Base-by-base conservation (phyloP, 1,284 basidiomycete genomes). In the Veloporphyrellus conicus region DNA sequence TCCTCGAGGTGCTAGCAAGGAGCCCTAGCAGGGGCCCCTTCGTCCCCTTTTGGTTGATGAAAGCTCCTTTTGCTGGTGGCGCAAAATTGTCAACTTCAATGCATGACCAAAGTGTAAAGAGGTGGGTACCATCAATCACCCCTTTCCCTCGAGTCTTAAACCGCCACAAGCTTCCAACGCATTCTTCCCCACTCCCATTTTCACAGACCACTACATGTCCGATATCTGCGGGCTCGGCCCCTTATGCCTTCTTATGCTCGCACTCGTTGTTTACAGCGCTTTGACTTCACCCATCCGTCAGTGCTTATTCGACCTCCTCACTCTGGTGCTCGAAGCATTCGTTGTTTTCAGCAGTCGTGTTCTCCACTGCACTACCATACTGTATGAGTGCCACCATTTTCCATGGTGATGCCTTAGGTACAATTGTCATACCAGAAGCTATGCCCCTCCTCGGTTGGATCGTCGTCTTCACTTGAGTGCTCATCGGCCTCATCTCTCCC, bases 311-410 rank as follows among this genome's bases (percentile, higher is more conserved):
- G 15, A 43, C 31, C 31, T 48, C 23, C 35, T 19, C 1, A 23
- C 14, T 19, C 42, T 12, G 23, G 45, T 31, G 15, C 22, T 66
- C 4, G 61, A 66, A 45, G 39, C 41, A n/a, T 34, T 63, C 14
- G 49, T 54, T 15, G 45, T 52, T 7, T 33, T 53, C 8, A 46
- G 52, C 4, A 50, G 46, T 9, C 12, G 54, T 6, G 29, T 37
- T 22, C 34, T 40, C 16, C 25, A 48, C 27, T 36, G 43, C 8
- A 19, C 14, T 16, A 4, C 18, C 16, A 32, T 9, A 27, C 20
- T 12, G 11, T 10, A 8, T 41, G 3, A 41, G 23, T 16, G 15
- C 10, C 6, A 14, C 16, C 14, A 36, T 25, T 3, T 14, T 19
- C 27, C 9, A 41, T 2, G 45, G 58, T 6, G 43, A 57, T 19